Conservation (phyloP, 1,284 basidiomycete species). For the Trametes hirsuta region DNA sequence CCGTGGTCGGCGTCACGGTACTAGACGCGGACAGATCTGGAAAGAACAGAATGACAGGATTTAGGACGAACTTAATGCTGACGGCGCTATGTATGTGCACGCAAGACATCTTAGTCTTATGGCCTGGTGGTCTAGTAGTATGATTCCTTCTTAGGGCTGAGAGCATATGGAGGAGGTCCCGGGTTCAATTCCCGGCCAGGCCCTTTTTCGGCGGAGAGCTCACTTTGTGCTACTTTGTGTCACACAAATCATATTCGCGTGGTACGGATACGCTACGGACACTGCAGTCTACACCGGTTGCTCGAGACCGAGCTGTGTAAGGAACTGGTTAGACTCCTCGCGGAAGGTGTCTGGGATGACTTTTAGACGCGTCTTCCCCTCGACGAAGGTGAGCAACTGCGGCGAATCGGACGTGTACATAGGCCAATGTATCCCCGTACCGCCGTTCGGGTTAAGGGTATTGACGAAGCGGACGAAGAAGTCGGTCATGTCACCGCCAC, state of each 20-base stretch:
- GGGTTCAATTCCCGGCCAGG: slow-evolving; percentile 86
- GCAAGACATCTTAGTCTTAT: too few species aligned
- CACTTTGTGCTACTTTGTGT: too few species aligned
- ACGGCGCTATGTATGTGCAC: too few species aligned
- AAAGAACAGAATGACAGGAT: too few species aligned
- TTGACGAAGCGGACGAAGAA: slow-evolving; percentile 25
- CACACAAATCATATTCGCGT: too few species aligned
- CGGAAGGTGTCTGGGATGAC: slow-evolving; percentile 49
- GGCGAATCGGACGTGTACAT: slow-evolving; percentile 43
- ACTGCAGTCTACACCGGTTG: slow-evolving; percentile 6
- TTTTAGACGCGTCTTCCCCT: slow-evolving; percentile 39
- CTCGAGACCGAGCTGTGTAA: slow-evolving; percentile 13
- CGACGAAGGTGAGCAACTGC: slow-evolving; percentile 48
- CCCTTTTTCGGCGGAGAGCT: slow-evolving; percentile 40
- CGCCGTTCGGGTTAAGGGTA: slow-evolving; percentile 38
- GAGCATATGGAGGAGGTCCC: slow-evolving; percentile 71
- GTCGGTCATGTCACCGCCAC: slow-evolving; percentile 25
- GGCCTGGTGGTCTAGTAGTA: too few species aligned
- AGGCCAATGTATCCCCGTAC: slow-evolving; percentile 48
- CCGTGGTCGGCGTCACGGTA: too few species aligned
- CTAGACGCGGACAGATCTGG: too few species aligned
- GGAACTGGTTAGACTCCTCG: slow-evolving; percentile 33
- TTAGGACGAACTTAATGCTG: too few species aligned
- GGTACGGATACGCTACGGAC: neutral
- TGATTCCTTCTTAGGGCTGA: too few species aligned